A percentile compares a stretch with the other conserved stretches of the same genome.
phyloP scores from a whole-genome alignment of 2,329 filamentous ascomycete species.

The Apiospora sp. region DNA sequence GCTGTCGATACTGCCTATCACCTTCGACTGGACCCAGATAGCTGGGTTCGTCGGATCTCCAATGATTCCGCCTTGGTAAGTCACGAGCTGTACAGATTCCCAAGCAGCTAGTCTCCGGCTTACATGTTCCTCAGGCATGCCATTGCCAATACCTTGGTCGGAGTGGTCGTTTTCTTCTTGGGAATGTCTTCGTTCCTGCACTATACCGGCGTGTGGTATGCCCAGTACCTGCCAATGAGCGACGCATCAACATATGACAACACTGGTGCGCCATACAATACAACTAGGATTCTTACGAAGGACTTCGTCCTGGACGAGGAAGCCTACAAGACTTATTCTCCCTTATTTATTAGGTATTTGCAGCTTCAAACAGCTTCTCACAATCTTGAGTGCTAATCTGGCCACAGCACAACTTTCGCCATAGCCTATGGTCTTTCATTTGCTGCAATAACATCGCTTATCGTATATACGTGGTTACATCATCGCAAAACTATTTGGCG shows the following conservation, averaged over 20 bases:
- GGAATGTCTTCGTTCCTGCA: slow-evolving; percentile 67
- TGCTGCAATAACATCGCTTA: slow-evolving; percentile 72
- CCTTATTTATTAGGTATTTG: slow-evolving; percentile 65
- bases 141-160: slow-evolving; percentile 76
- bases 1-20: slow-evolving; percentile 73
- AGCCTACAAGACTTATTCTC: slow-evolving; percentile 73
- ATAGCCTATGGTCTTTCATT: slow-evolving; percentile 76
- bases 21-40: slow-evolving; percentile 80
- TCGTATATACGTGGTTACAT: slow-evolving; percentile 74
- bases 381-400: slow-evolving; percentile 24
- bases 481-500: slow-evolving; percentile 72
- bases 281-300: slow-evolving; percentile 66
- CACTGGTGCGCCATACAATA: slow-evolving; percentile 69
- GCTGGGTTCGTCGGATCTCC: slow-evolving; percentile 73
- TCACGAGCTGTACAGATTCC: slow-evolving; percentile 21
- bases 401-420: slow-evolving; percentile 73
- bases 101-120: slow-evolving; percentile 9
- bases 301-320: slow-evolving; percentile 69
- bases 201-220: slow-evolving; percentile 72
- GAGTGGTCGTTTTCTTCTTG: slow-evolving; percentile 71
- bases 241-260: slow-evolving; percentile 78
- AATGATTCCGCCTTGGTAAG: slow-evolving; percentile 72
- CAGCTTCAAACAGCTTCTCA: neutral
- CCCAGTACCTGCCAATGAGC: slow-evolving; percentile 71
- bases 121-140: slow-evolving; percentile 60